These are phyloP conservation scores for Gynochthodes officinalis DNA, from an alignment of 257 asterid genomes.

Conservation along the genomic window DNA sequence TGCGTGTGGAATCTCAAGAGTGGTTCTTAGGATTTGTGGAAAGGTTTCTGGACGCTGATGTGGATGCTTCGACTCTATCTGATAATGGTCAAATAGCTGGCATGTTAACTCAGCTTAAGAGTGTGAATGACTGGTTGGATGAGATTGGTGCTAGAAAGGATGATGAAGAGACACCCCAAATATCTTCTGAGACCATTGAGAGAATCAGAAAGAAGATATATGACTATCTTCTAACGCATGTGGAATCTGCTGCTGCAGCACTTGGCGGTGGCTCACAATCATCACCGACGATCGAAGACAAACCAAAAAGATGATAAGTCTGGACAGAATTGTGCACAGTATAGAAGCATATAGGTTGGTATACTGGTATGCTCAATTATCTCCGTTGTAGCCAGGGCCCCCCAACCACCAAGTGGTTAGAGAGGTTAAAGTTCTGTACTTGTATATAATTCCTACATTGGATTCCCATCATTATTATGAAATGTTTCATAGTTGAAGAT, in stretches of 20 bases:
- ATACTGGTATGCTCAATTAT: background rate
- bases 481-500: background rate
- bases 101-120: slow-evolving; percentile 87
- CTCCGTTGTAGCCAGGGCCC: background rate
- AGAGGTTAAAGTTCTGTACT: slow-evolving; percentile 15
- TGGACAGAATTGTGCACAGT: background rate
- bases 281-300: slow-evolving; percentile 45
- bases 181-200: slow-evolving; percentile 62
- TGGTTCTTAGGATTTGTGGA: slow-evolving; percentile 95
- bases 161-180: slow-evolving; percentile 49
- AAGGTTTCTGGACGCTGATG: slow-evolving; percentile 89
- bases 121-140: slow-evolving; percentile 95
- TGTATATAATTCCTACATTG: slow-evolving; percentile 29
- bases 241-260: slow-evolving; percentile 95
- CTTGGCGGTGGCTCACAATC: slow-evolving; percentile 67
- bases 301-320: slow-evolving; percentile 46
- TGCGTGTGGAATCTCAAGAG: slow-evolving; percentile 70
- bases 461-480: background rate
- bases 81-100: slow-evolving; percentile 95
- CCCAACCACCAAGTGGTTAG: slow-evolving; percentile 26
- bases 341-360: background rate
- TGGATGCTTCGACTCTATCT: slow-evolving; percentile 62
- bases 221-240: slow-evolving; percentile 93
- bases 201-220: slow-evolving; percentile 93
- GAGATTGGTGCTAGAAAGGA: slow-evolving; percentile 63